Evolutionary conservation across 495 filamentous ascomycete species (phyloP), one percentile per base, ranked within the genome.

Genomic region (Ascobolus immersus): DNA sequence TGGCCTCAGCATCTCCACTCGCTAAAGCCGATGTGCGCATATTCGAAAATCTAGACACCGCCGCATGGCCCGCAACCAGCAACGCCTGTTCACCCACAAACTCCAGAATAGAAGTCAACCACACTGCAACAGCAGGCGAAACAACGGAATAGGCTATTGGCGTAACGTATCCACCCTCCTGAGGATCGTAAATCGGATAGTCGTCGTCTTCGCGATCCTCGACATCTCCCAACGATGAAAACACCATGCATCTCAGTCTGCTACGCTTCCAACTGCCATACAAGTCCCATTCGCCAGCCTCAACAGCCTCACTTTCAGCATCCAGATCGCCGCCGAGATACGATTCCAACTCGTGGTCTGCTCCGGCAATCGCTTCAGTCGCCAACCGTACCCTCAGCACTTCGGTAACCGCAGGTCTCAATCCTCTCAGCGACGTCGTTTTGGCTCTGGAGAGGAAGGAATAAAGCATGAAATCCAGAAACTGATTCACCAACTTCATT

Each of bases 131-230:
- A 3, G 84, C 75, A 13, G 82, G 81, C 0, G 84, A 90, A 28
- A 93, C 75, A 27, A 77, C 63, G 17, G 73, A 26, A 18, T 49
- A 50, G 28, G 40, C 36, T 15, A 49, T 36, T 20, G 32, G 30
- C 7, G 42, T 46, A 21, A 45, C 47, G 17, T 37, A 26, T 17
- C 46, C 47, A 36, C 18, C 28, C n/a, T 49, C 46, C 27, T 42
- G 36, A 11, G 32, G 41, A 40, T 35, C 34, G 34, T 45, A 61
- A 45, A 49, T 62, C 55, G 38, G 57, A 55, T 92, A 80, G 49
- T 96, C 86, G 33, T 94, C 89, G 43, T 93, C 79, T 54, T 92
- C 82, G n/a, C n/a, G n/a, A n/a, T n/a, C n/a, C 52, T 99, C 89
- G 65, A 99, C 69, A 44, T 99, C 86, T 17, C 89, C 89, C 10